Evolutionary conservation across 1,284 basidiomycete genomes (phyloP), one percentile per base, ranked within the genome.

Genomic region (Jaminaea rosea): DNA sequence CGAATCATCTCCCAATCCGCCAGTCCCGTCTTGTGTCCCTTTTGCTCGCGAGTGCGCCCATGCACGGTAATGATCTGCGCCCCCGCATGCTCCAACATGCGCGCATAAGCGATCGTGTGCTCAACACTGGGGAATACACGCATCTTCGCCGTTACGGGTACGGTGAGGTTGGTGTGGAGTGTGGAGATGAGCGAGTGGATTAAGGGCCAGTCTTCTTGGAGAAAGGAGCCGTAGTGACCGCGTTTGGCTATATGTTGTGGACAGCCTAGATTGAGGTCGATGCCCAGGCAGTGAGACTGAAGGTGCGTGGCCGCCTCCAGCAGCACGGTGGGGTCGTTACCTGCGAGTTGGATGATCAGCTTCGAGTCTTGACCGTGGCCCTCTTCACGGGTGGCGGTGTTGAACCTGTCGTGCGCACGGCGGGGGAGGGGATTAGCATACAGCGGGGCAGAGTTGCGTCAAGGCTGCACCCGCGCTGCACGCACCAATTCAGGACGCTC

Each of bases 131-230:
- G 82, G 75, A 93, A 97, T 1, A 94, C 84, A 8, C 94, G 82
- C 76, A 96, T 94, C 74, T 98, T 98, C 46, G 90, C 93, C 0
- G 91, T 97, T 0, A 97, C 89, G 0, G 94, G 93, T 10, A 96
- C 79, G 0, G 81, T 80, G 3, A 97, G 81, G 64, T 93, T 86
- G 48, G 79, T 74, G 73, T 97, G 91, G 46, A 66, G 56, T 3
- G 41, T 63, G 48, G 71, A 67, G 58, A 72, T 69, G 24, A 73
- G 48, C 2, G 21, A 9, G 23, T 70, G 72, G 44, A 73, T 69
- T 46, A 94, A 73, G 9, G 87, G 83, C 91, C 91, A 96, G 49
- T 97, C 89, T 56, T 97, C 92, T 79, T 91, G 88, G 44, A 98
- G 73, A 77, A 87, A 97, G 1, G 85, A 82, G 0, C 93, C 93